Conservation (phyloP, 2,329 filamentous ascomycete species). For the Penicillium sp. region DNA sequence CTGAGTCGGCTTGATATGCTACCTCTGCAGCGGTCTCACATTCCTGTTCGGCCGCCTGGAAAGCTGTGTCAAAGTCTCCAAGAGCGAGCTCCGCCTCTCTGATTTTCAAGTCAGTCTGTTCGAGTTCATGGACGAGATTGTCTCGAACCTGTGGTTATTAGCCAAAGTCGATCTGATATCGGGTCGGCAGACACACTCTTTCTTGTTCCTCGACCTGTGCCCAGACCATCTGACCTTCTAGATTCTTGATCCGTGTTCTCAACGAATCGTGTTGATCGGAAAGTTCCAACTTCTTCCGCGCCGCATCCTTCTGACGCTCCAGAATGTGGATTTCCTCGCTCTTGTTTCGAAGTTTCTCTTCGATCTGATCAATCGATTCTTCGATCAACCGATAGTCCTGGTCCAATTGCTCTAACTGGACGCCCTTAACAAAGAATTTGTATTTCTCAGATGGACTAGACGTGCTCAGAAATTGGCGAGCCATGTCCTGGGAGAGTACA, state of each 20-base stretch:
- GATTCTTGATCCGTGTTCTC: slow-evolving; percentile 53
- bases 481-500: slow-evolving; percentile 90
- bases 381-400: slow-evolving; percentile 82
- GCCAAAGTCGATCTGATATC: slow-evolving; percentile 1
- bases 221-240: slow-evolving; percentile 73
- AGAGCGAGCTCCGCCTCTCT: slow-evolving; percentile 42
- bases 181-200: slow-evolving; percentile 28
- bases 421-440: slow-evolving; percentile 91
- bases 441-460: slow-evolving; percentile 83
- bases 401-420: slow-evolving; percentile 86
- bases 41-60: slow-evolving; percentile 40
- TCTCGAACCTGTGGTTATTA: slow-evolving; percentile 29
- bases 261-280: slow-evolving; percentile 63
- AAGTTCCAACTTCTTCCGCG: slow-evolving; percentile 58
- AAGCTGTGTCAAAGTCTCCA: slow-evolving; percentile 42
- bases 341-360: slow-evolving; percentile 56
- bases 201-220: slow-evolving; percentile 76
- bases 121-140: slow-evolving; percentile 34
- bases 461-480: slow-evolving; percentile 82
- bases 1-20: slow-evolving; percentile 42
- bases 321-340: slow-evolving; percentile 59
- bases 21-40: slow-evolving; percentile 38
- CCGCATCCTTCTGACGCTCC: slow-evolving; percentile 54
- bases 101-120: slow-evolving; percentile 45
- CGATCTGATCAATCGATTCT: slow-evolving; percentile 68